A percentile compares a stretch with the other conserved stretches of the same genome.
Conservation (phyloP, 768 basidiomycete genomes). For the Cubamyces sp. region DNA sequence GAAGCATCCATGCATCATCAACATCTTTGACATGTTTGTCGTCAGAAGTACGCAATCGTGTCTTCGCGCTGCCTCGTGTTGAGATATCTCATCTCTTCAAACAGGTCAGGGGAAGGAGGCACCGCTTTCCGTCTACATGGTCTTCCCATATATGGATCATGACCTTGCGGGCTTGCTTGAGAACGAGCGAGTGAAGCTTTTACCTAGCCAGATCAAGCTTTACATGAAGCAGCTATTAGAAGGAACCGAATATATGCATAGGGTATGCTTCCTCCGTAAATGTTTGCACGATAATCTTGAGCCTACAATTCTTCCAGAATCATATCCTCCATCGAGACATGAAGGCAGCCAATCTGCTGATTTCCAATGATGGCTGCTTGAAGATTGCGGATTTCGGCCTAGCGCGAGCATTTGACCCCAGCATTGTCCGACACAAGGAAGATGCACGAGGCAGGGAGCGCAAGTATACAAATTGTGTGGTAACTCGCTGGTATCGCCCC, state of each 20-base stretch:
- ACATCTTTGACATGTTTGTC: constrained; percentile 92
- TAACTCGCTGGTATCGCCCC: constrained; percentile 93
- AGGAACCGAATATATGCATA: constrained; percentile 95
- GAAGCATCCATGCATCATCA: constrained; percentile 82
- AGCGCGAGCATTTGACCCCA: constrained; percentile 76
- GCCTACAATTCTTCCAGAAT: constrained; percentile 58
- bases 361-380: constrained; percentile 81
- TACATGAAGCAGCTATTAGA: constrained; percentile 97
- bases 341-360: constrained; percentile 97
- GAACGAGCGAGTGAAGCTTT: constrained; percentile 85
- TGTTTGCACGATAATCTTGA: constrained; percentile 7
- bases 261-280: constrained; percentile 52
- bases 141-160: constrained; percentile 99
- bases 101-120: constrained; percentile 65
- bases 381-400: constrained; percentile 97
- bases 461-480: constrained; percentile 94
- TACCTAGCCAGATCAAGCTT: constrained; percentile 87
- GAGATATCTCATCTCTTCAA: not conserved
- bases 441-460: constrained; percentile 54
- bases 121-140: constrained; percentile 92
- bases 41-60: constrained; percentile 60
- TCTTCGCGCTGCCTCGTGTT: not conserved
- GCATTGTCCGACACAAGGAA: constrained; percentile 40
- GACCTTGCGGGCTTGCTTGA: constrained; percentile 94
- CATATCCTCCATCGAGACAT: constrained; percentile 97